A percentile compares a stretch with the other conserved stretches of the same genome.
phyloP scores from a whole-genome alignment of 169 alveolate genomes.

The Cryptosporidium andersoni region DNA sequence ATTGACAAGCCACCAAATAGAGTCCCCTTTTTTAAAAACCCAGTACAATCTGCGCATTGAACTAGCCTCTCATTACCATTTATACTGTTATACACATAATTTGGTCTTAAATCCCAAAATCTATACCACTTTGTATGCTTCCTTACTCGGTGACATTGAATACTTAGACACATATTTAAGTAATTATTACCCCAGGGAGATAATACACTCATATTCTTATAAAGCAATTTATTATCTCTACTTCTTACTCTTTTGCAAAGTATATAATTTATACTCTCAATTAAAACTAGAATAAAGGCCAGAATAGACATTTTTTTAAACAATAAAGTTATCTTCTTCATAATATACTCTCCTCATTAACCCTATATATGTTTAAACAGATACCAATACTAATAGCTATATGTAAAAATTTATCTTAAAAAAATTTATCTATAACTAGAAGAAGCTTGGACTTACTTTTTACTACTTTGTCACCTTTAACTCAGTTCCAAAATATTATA shows the following conservation, averaged over 20 bases:
- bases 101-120: slow-evolving; percentile 62
- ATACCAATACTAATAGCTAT: not conserved
- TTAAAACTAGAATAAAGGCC: slow-evolving; percentile 8
- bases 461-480: no score
- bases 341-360: not conserved
- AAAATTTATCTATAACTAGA: not conserved
- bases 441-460: no score
- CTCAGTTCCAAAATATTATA: no score
- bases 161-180: slow-evolving; percentile 35
- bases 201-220: slow-evolving; percentile 4
- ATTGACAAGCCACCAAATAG: slow-evolving; percentile 58
- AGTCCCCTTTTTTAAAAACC: slow-evolving; percentile 59
- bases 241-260: no score
- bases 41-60: slow-evolving; percentile 60
- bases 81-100: slow-evolving; percentile 23
- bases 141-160: slow-evolving; percentile 45
- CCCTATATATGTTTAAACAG: not conserved
- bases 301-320: not conserved
- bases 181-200: slow-evolving; percentile 62
- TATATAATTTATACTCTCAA: no score
- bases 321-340: not conserved
- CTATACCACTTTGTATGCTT: slow-evolving; percentile 61
- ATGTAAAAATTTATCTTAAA: not conserved
- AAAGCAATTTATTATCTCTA: not conserved
- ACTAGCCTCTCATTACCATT: slow-evolving; percentile 41